Conservation (phyloP, 768 basidiomycete genomes). For the Fibroporia radiculosa region DNA sequence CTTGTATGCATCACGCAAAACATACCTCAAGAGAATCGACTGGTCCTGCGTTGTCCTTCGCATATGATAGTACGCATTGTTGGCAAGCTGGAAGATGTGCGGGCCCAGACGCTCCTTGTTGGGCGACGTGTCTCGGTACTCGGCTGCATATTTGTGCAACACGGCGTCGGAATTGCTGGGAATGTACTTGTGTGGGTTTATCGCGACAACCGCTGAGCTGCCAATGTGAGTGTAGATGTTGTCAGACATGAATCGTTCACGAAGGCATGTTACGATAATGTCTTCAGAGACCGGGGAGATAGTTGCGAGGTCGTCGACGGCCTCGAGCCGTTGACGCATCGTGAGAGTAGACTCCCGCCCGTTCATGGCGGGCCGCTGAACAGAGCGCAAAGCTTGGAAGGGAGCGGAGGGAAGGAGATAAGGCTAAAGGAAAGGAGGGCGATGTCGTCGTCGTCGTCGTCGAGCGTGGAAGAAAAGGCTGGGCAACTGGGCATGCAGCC, state of each 20-base stretch:
- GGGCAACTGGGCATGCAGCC: no score
- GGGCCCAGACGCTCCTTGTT: constrained; percentile 60
- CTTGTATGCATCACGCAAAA: constrained; percentile 3
- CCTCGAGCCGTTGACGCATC: constrained; percentile 66
- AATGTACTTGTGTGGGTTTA: constrained; percentile 93
- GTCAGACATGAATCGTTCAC: constrained; percentile 83
- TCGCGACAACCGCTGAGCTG: constrained; percentile 65
- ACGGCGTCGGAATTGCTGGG: constrained; percentile 76
- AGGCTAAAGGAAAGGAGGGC: background rate
- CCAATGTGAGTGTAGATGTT: constrained; percentile 72
- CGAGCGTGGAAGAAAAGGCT: background rate
- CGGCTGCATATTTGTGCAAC: constrained; percentile 78
- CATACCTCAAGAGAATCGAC: constrained; percentile 77
- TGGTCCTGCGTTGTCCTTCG: constrained; percentile 90
- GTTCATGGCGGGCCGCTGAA: constrained; percentile 23
- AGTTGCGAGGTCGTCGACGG: constrained; percentile 58
- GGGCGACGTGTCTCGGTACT: constrained; percentile 70
- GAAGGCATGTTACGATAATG: constrained; percentile 74
- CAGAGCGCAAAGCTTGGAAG: background rate
- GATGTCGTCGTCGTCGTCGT: constrained; percentile 1
- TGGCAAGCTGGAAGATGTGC: constrained; percentile 88
- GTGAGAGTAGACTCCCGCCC: constrained; percentile 37
- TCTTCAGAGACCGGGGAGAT: constrained; percentile 73
- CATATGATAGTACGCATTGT: constrained; percentile 96
- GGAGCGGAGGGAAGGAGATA: background rate